Conservation (phyloP, 176 grass and related monocot genomes). For the Olyra latifolia region DNA sequence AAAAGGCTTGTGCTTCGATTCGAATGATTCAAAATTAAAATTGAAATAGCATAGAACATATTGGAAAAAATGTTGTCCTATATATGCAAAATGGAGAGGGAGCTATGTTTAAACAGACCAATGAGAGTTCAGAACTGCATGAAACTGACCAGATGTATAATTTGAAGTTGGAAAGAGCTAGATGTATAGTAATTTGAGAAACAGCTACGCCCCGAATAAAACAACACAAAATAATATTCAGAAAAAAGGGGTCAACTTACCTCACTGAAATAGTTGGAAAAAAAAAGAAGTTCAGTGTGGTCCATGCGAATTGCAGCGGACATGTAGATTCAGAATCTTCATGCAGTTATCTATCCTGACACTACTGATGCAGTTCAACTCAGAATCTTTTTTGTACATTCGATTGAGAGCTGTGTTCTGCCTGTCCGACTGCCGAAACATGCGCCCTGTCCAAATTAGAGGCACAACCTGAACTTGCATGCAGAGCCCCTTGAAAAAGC, state of each 20-base stretch:
- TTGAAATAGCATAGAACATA: background rate
- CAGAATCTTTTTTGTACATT: background rate
- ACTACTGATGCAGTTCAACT: background rate
- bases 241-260: background rate
- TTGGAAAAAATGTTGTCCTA: background rate
- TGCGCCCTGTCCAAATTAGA: background rate
- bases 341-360: background rate
- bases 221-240: background rate
- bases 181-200: background rate
- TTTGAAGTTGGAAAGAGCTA: background rate
- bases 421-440: background rate
- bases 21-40: background rate
- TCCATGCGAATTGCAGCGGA: background rate
- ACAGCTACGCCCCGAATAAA: background rate
- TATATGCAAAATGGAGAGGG: background rate
- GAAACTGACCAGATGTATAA: background rate
- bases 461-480: slow-evolving; percentile 15
- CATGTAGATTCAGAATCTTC: background rate
- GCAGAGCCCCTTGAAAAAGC: background rate
- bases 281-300: background rate
- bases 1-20: background rate
- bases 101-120: background rate
- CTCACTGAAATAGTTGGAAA: background rate
- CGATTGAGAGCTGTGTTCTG: background rate
- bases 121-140: background rate